Base-by-base conservation (phyloP, 2,329 filamentous ascomycete genomes). In the Claviceps maximensis region DNA sequence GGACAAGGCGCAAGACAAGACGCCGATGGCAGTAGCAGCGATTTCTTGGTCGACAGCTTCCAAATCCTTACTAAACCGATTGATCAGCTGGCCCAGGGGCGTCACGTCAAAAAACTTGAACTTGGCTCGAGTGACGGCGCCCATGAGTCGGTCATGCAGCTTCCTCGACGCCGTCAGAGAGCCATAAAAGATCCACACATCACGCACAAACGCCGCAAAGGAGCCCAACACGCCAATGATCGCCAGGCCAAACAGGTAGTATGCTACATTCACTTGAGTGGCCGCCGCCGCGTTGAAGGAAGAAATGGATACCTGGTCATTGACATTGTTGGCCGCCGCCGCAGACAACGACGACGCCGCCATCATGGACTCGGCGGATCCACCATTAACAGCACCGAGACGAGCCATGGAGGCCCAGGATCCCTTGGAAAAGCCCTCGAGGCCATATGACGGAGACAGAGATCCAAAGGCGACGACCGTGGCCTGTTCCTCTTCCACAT, bases 51-150 rank as follows among this genome's bases (percentile, higher is more conserved):
- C 93, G 21, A 98, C 78, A 12, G 89, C 83, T 67, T 98, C 90
- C 15, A 98, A 80, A 66, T 98, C 93, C 69, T 97, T 97, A 66
- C 91, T 97, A 71, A 98, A 98, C 21, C 93, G 83, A 69, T 98
- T 98, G 84, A 97, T 97, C 62, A 98, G 77, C 69, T 96, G 91
- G 13, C 93, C 93, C 0, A 97, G 79, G 2, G 93, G 93, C 0
- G 93, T 98, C 1, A 91, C 86, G 63, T 98, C 93, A 63, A 98
- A 98, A 72, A 98, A 98, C 65, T 87, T 89, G 75, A 98, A 97
- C 65, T 89, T 91, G 31, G 93, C 93, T 59, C 90, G 83, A 15
- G 88, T 86, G 25, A 98, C 82, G 1, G 86, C 77, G 29, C 80
- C 76, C 66, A 98, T 85, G 52, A 98, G 74, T 38, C 79, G 75